Evolutionary conservation across 2,329 filamentous ascomycete species (phyloP), one percentile per base, ranked within the genome.

Genomic region (Paraphoma sp.): DNA sequence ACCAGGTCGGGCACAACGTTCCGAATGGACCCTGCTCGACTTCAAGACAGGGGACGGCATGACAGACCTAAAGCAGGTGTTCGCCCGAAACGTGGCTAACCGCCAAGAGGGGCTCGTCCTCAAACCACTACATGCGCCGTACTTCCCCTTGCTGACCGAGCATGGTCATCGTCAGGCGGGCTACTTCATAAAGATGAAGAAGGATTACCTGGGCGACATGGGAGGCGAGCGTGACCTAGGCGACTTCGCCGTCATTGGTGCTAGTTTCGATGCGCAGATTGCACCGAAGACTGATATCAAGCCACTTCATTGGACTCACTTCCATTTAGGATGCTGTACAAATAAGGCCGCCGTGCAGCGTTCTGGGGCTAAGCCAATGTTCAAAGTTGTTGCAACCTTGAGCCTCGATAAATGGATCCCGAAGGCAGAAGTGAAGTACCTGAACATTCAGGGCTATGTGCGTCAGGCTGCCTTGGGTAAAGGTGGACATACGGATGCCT

Each of bases 181-280:
- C 60, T 81, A 79, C 54, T 89, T 87, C 71, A 91, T 97, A 68
- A 97, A 97, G 76, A 76, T 97, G 42, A 97, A 97, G 75, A 97
- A 96, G 74, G 91, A 95, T 68, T 96, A 96, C 67, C 85, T 96
- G 38, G 82, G 84, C 28, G 87, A 87, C 2, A 86, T 94, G 70
- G 92, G 92, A 0, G 93, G 96, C 57, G 86, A 92, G 30, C 65
- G 74, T 18, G 75, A 78, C 48, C 51, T 77, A 7, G 90, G 90
- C 9, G 93, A 97, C 72, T 91, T 97, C 70, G 88, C 90, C 1
- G 83, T 94, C 1, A 80, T 97, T 3, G 93, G 91, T 0, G 93
- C 87, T 6, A 86, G 86, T 16, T 93, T 89, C 64, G 85, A 92
- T 62, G 78, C 89, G 3, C 79, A 82, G 48, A 85, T 87, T 59